Evolutionary conservation across 441 rosid species (phyloP), one percentile per base, ranked within the genome.

Genomic region (Populus hybrid): DNA sequence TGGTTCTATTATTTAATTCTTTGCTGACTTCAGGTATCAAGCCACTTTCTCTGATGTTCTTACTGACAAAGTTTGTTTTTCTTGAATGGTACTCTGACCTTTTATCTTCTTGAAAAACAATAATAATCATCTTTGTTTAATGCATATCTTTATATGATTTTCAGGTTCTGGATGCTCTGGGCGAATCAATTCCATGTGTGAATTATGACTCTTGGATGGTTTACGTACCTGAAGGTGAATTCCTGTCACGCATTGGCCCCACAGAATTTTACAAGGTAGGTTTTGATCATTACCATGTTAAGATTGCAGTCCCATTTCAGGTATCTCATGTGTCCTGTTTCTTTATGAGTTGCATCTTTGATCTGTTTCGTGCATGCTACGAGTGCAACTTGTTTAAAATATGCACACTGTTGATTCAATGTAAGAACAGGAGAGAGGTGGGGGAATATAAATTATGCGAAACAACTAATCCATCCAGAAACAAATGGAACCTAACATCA

Each of bases 131-230:
- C 38, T 45, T 31, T 77, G n/a, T 64, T 53, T 16, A 53, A 53
- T 53, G 61, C 7, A 53, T 6, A 18, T 53, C 7, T 16, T 53
- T 6, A 53, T 66, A 40, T 79, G 75, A 40, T 31, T 71, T 83
- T 77, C 88, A 91, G 98, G 98, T 95, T 79, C 76, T 95, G 59
- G 97, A 93, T 86, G 97, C 97, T 33, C 78, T 93, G 79, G 98
- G 93, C 9, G 98, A 95, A 85, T 83, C 98, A 28, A 73, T 93
- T 89, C 93, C 93, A 23, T 95, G 95, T 82, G 87, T 68, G 40
- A 91, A 83, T 7, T 92, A 95, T 78, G 99, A 95, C 80, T 95
- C 99, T 76, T 91, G 99, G 99, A 95, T 87, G 98, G 98, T 95
- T 21, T 90, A 91, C 77, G 78, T 95, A 73, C 98, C 97, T 40